Evolutionary conservation across 2,329 filamentous ascomycete species (phyloP).

Genomic region (Pestalotiopsis fici): DNA sequence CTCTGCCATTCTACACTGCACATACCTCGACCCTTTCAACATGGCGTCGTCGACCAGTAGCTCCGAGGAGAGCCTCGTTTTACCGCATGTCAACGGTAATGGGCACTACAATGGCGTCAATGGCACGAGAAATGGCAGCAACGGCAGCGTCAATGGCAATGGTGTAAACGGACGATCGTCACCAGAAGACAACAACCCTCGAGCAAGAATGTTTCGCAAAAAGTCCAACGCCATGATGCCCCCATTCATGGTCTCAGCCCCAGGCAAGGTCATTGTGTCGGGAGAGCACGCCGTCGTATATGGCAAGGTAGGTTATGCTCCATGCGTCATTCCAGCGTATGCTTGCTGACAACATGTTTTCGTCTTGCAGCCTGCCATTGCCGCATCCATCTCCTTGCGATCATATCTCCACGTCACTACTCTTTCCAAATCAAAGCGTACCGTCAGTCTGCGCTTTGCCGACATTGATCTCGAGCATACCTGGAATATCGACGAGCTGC

Average conservation of each 20-base stretch:
- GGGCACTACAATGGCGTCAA: neutral
- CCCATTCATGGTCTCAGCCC: conserved; percentile 96
- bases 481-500: conserved; percentile 91
- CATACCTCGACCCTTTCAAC: neutral
- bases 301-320: conserved; percentile 73
- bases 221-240: conserved; percentile 72
- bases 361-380: conserved; percentile 73
- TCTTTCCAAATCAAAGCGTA: conserved; percentile 87
- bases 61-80: neutral
- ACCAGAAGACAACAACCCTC: conserved; percentile 26
- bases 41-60: neutral
- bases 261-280: conserved; percentile 97
- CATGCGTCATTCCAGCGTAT: neutral
- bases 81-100: neutral
- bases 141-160: conserved; percentile 18
- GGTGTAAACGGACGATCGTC: conserved; percentile 24
- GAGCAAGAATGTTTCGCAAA: conserved; percentile 51
- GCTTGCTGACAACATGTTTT: neutral
- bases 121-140: neutral
- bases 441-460: conserved; percentile 83
- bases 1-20: neutral
- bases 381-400: conserved; percentile 89
- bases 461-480: conserved; percentile 89
- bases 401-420: conserved; percentile 97
- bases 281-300: conserved; percentile 98